These are phyloP conservation scores for Nakaseomyces sp. DNA, from an alignment of 1,139 yeast genomes.

Conservation along the genomic window DNA sequence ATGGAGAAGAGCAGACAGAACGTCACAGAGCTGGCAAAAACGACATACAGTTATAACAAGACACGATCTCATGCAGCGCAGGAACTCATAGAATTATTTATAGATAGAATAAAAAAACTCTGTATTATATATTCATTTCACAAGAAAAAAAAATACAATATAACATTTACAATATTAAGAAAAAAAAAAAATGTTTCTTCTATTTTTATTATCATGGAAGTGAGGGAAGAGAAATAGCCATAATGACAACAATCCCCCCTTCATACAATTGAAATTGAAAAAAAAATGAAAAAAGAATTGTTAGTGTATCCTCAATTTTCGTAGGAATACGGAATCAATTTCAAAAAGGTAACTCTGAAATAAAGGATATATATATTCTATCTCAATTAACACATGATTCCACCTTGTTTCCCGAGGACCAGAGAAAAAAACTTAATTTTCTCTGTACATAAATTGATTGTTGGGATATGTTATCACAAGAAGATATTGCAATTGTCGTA, in stretches of 20 bases:
- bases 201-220: too few species aligned
- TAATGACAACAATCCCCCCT: too few species aligned
- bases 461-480: too few species aligned
- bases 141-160: neutral
- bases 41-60: constrained; percentile 5
- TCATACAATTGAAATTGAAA: too few species aligned
- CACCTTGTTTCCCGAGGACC: constrained; percentile 6
- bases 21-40: neutral
- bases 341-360: constrained; percentile 1
- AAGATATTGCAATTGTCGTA: too few species aligned
- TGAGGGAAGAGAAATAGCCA: too few species aligned
- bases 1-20: neutral
- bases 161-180: too few species aligned
- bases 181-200: too few species aligned
- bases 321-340: constrained; percentile 5
- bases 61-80: constrained; percentile 4
- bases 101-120: too few species aligned
- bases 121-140: neutral
- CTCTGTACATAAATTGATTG: too few species aligned
- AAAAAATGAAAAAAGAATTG: neutral
- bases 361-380: neutral
- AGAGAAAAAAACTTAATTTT: neutral
- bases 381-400: neutral
- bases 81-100: neutral
- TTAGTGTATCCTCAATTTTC: neutral